Evolutionary conservation across 306 rosid genomes (phyloP).

Genomic region (Trifolium dubium): DNA sequence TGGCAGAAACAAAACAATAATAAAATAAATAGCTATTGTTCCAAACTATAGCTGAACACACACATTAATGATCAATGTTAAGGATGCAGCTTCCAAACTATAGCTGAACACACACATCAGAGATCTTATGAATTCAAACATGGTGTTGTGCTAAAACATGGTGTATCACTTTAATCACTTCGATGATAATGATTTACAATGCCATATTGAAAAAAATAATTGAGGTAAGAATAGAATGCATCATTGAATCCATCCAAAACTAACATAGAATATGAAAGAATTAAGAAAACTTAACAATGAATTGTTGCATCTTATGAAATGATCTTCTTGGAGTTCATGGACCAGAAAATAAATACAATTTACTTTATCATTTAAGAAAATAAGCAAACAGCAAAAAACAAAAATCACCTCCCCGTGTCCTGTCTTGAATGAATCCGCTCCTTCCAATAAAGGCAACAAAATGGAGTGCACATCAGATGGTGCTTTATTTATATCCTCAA

Average conservation of each 20-base stretch:
- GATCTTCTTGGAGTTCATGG: background rate
- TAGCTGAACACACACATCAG: no score
- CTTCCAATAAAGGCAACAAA: constrained; percentile 79
- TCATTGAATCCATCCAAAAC: background rate
- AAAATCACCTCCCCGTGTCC: constrained; percentile 85
- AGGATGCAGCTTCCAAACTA: no score
- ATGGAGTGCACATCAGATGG: constrained; percentile 86
- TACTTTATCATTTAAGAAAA: constrained; percentile 1
- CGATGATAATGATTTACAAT: background rate
- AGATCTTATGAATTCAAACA: no score
- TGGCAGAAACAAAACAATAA: background rate
- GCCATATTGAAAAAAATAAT: background rate
- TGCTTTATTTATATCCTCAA: constrained; percentile 90
- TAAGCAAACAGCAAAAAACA: constrained; percentile 15
- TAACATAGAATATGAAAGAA: background rate
- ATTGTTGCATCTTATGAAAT: background rate
- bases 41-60: background rate
- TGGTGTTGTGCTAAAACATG: background rate
- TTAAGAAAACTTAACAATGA: background rate
- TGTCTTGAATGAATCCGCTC: constrained; percentile 60
- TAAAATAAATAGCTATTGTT: background rate
- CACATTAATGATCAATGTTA: no score
- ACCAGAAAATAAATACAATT: constrained; percentile 8
- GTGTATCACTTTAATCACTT: background rate
- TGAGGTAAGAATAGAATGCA: constrained; percentile 2